Conservation (phyloP, 441 rosid species). For the Rhodomyrtus psidioides region DNA sequence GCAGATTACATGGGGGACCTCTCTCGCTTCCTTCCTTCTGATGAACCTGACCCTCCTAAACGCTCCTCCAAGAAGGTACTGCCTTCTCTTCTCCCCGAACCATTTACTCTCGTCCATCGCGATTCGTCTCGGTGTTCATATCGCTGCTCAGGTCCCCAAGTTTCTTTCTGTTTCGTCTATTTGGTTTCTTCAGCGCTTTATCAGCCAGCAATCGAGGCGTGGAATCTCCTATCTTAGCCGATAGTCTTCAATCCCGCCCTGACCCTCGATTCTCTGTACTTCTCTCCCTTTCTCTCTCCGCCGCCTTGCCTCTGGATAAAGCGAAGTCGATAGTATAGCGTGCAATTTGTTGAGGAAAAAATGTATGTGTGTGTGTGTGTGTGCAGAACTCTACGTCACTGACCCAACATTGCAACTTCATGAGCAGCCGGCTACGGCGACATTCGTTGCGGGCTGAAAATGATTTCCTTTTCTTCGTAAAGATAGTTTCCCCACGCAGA, state of each 20-base stretch:
- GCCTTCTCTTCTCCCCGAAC: not conserved
- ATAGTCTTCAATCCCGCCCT: not conserved
- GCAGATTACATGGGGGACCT: conserved; percentile 94
- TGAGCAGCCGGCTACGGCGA: not conserved
- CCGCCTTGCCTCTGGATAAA: not conserved
- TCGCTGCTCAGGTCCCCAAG: not conserved
- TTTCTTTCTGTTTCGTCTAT: not conserved
- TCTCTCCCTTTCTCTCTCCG: too few relatives aligned
- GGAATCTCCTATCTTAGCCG: not conserved
- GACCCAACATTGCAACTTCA: not conserved
- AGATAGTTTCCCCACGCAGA: not conserved
- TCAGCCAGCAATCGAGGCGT: not conserved
- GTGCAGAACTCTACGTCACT: not conserved
- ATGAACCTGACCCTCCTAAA: conserved; percentile 28
- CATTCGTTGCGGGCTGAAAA: not conserved
- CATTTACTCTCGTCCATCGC: not conserved
- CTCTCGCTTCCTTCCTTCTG: conserved; percentile 59
- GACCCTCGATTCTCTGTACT: not conserved
- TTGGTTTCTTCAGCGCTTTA: not conserved
- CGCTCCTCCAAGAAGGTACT: conserved; percentile 31
- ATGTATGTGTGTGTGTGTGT: too few relatives aligned
- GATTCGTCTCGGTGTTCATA: not conserved
- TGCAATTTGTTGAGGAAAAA: not conserved
- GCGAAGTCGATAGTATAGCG: not conserved
- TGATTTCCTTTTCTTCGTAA: not conserved